Evolutionary conservation across 805 yeast genomes (phyloP), one percentile per base, ranked within the genome.

Genomic region (Saturnispora saitoi): DNA sequence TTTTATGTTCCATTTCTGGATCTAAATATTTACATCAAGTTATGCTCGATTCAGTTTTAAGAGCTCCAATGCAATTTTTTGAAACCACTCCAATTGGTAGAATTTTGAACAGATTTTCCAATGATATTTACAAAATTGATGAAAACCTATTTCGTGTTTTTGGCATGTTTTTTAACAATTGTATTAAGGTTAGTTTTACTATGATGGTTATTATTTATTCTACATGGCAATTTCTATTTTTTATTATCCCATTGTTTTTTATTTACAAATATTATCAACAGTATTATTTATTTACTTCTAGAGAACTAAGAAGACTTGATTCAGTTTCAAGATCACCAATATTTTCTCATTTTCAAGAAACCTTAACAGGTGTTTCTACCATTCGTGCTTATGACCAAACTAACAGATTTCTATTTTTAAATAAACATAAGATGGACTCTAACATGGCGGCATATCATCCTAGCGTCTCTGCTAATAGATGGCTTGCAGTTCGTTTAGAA

Each of bases 71-170:
- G 97, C 76, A 87, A 30, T 90, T 91, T 64, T 90, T 90, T 61
- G 98, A 90, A 66, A 88, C 96, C 1, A 90, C 98, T 0, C 98
- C 97, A 48, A 81, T 89, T 54, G 98, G 98, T 32, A 77, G 98
- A 69, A 78, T 90, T 49, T 70, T 89, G 64, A 90, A 90, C 70
- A 74, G 98, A 63, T 90, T 90, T 64, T 86, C 96, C 3, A 89
- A 80, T 63, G 98, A 90, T 71, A 78, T 90, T 47, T 86, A 86
- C 68, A 86, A 86, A 63, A 80, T 91, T 53, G 98, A 90, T 68
- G 95, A 87, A 61, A 71, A 72, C 28, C 69, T 80, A 53, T 85
- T 87, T 11, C 73, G 89, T 65, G 82, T 82, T 0, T 82, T 86
- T 59, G 70, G 81, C 5, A 77, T 78, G 73, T 85, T 86, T 56